Evolutionary conservation across 345 rosid genomes (phyloP).

Genomic region (Gossypioides kirkii): DNA sequence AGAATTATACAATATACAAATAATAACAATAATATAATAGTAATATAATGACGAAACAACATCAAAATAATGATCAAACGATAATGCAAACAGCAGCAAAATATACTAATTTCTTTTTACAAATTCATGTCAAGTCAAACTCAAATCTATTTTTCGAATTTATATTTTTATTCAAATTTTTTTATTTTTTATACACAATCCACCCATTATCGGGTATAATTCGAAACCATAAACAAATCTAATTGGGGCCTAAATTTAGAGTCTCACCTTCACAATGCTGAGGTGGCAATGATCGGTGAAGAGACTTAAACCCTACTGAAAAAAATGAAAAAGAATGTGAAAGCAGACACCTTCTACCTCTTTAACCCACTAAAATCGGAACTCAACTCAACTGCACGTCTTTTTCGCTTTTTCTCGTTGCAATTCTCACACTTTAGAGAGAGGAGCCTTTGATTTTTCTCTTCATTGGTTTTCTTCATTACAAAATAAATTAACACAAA

Average conservation of each 20-base stretch:
- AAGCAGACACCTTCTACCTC: background rate
- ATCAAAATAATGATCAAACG: no score
- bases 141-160: rapidly evolving
- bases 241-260: no score
- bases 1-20: no score
- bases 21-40: rapidly evolving
- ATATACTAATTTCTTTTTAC: rapidly evolving
- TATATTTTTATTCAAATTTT: no score
- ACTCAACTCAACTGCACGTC: background rate
- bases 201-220: no score
- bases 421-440: background rate
- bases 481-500: background rate
- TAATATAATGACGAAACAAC: rapidly evolving
- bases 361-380: background rate
- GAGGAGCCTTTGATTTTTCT: background rate
- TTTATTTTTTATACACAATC: no score
- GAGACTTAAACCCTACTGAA: background rate
- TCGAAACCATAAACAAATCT: no score
- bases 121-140: rapidly evolving
- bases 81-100: no score
- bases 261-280: background rate
- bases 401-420: background rate
- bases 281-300: conserved; percentile 1
- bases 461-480: background rate
- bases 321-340: background rate